Base-by-base conservation (phyloP, 1,284 basidiomycete species). In the Rhodotorula sp. region DNA sequence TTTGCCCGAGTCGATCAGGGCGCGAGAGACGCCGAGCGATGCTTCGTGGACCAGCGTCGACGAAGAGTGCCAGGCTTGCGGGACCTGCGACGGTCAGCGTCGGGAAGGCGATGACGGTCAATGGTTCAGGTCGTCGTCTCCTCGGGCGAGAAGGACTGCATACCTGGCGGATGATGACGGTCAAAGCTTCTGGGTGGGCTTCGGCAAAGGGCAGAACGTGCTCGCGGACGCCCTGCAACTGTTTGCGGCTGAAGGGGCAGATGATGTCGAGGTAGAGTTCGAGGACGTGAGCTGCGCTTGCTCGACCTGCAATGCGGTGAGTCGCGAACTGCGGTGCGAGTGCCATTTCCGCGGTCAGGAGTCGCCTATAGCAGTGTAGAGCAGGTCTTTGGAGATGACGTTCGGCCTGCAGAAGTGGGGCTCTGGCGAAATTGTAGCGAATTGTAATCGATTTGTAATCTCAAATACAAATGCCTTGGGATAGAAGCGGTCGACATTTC, bases 261-360 rank as follows among this genome's bases (percentile, higher is more conserved):
- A 61, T 47, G 26, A 62, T 20, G 46, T 62, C 67, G 29, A 69
- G 66, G 66, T 63, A 70, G 47, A 72, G 39, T n/a, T 75, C 93
- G 68, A 97, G 85, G 3, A 90, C 91, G 79, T 97, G 92, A 0
- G 89, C 88, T 0, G 92, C 87, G 48, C 86, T 81, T 59, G 84
- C 81, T 31, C 80, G 81, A 49, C 94, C 63, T 20, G 63, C 95
- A 76, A 95, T 85, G 62, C 90, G 83, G 62, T 92, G 85, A 65
- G 91, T 88, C 39, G 85, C 69, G 46, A 76, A 76, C 46, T 70
- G 65, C 6, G 74, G 71, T 14, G 69, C 69, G 57, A 76, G 67
- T 26, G 66, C 66, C 69, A 68, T 72, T 10, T 20, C 46, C 14
- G 0, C 1, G 2, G 57, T 54, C 14, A 4, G 10, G 52, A 54